A percentile compares a stretch with the other conserved stretches of the same genome.
These are phyloP conservation scores for Leptographium radiaticola DNA, from an alignment of 2,329 filamentous ascomycete genomes.

Conservation along the genomic window DNA sequence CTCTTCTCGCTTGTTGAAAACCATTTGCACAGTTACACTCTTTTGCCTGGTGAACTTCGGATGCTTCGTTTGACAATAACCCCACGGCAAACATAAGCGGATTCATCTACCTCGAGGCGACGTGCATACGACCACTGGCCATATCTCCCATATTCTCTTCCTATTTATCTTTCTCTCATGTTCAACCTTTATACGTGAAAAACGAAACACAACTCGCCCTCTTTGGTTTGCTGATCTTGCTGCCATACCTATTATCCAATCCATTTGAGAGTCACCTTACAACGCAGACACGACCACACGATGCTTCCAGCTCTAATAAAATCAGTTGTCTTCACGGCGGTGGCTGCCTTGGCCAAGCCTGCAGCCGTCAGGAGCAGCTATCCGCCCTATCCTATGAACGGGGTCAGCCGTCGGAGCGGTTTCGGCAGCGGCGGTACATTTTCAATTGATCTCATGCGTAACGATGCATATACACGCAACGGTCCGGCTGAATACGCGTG, in stretches of 20 bases:
- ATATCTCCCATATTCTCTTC: background rate
- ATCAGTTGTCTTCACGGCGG: background rate
- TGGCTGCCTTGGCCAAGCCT: background rate
- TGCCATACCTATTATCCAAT: too few relatives aligned
- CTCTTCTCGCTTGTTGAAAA: too few relatives aligned
- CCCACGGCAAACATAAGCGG: background rate
- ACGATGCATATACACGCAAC: slow-evolving; percentile 20
- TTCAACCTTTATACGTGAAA: background rate
- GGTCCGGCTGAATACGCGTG: slow-evolving; percentile 19
- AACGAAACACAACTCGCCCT: too few relatives aligned
- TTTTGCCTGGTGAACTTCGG: too few relatives aligned
- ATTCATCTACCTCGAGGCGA: too few relatives aligned
- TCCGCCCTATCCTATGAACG: background rate
- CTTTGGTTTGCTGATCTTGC: too few relatives aligned
- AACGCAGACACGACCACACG: background rate
- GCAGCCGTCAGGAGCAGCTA: background rate
- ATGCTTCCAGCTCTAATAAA: background rate
- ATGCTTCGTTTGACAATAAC: background rate
- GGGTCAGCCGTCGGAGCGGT: background rate
- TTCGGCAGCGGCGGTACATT: slow-evolving; percentile 10
- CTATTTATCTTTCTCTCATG: background rate
- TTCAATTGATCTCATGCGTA: slow-evolving; percentile 20
- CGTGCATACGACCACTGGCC: too few relatives aligned
- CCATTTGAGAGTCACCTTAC: background rate
- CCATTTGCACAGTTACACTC: too few relatives aligned